phyloP scores from a whole-genome alignment of 2,329 filamentous ascomycete genomes.

The Phyllosticta citribraziliensis region DNA sequence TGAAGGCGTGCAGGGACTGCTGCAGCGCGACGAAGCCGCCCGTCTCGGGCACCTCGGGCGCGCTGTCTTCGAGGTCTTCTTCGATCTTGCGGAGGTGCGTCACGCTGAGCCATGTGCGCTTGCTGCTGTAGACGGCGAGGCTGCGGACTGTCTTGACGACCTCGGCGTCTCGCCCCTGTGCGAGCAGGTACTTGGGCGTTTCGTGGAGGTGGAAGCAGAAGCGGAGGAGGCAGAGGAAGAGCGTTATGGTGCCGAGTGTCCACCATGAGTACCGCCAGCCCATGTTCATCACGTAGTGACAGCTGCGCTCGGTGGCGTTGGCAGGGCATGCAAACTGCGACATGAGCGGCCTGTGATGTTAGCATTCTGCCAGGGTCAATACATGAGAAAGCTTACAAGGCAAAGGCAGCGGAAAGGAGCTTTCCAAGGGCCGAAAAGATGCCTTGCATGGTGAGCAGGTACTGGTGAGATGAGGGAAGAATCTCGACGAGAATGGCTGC shows the following conservation, averaged over 20 bases:
- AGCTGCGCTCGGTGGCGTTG: slow-evolving; percentile 10
- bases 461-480: slow-evolving; percentile 7
- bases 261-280: slow-evolving; percentile 37
- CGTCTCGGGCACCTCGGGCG: slow-evolving; percentile 7
- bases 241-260: slow-evolving; percentile 30
- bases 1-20: slow-evolving; percentile 16
- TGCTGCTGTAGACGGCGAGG: slow-evolving; percentile 34
- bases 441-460: slow-evolving; percentile 7
- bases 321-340: slow-evolving; percentile 9
- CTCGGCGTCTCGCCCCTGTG: slow-evolving; percentile 42
- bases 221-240: slow-evolving; percentile 41
- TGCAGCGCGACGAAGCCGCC: slow-evolving; percentile 23
- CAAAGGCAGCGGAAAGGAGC: background rate
- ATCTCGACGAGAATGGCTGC: slow-evolving; percentile 7
- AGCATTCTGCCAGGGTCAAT: background rate
- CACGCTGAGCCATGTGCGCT: slow-evolving; percentile 23
- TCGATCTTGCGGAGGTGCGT: slow-evolving; percentile 27
- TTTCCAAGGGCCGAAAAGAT: slow-evolving; percentile 5
- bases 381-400: background rate
- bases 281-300: slow-evolving; percentile 23
- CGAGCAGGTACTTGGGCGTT: slow-evolving; percentile 51
- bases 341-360: slow-evolving; percentile 1
- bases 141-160: slow-evolving; percentile 38
- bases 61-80: slow-evolving; percentile 17
- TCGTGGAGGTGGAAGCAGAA: slow-evolving; percentile 47